Percentiles rank a stretch among this genome's conserved stretches.
Evolutionary conservation across 306 rosid genomes (phyloP).

Genomic region (Acacia crassicarpa): DNA sequence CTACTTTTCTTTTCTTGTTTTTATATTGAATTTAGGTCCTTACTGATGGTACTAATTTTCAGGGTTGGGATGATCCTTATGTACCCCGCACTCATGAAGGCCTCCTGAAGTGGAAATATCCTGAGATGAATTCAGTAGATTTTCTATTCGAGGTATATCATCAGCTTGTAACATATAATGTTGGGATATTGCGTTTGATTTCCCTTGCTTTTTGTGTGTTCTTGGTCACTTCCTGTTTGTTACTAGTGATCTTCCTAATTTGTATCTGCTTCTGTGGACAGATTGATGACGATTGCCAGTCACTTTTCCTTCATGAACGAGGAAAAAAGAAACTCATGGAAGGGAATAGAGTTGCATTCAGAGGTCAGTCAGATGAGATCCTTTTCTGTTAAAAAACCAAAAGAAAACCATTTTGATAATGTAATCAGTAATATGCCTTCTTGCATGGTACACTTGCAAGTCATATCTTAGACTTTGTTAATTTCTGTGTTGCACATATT

Average conservation of each 20-base stretch:
- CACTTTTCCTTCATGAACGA: constrained; percentile 74
- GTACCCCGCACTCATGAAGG: constrained; percentile 97
- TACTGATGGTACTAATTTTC: constrained; percentile 31
- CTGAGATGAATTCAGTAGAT: constrained; percentile 91
- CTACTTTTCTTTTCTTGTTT: constrained; percentile 10
- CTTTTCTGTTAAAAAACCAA: background rate
- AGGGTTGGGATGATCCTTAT: constrained; percentile 99
- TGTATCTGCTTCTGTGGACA: constrained; percentile 46
- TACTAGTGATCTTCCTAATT: constrained; percentile 31
- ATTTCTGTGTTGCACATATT: background rate
- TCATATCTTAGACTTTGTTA: background rate
- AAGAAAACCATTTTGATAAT: background rate
- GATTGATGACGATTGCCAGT: constrained; percentile 68
- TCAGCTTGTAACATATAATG: constrained; percentile 25
- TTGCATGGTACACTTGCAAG: background rate
- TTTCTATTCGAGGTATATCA: constrained; percentile 86
- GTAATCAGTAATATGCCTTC: background rate
- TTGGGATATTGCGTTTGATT: constrained; percentile 18
- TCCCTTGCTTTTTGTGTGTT: background rate
- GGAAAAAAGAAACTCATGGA: constrained; percentile 96
- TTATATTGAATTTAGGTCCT: constrained; percentile 21
- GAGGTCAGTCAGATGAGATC: constrained; percentile 52
- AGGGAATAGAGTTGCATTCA: constrained; percentile 78
- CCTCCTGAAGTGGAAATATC: constrained; percentile 94
- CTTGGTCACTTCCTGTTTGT: constrained; percentile 21